Evolutionary conservation across 2,329 filamentous ascomycete species (phyloP).

Genomic region (Hymenoscyphus occultus): DNA sequence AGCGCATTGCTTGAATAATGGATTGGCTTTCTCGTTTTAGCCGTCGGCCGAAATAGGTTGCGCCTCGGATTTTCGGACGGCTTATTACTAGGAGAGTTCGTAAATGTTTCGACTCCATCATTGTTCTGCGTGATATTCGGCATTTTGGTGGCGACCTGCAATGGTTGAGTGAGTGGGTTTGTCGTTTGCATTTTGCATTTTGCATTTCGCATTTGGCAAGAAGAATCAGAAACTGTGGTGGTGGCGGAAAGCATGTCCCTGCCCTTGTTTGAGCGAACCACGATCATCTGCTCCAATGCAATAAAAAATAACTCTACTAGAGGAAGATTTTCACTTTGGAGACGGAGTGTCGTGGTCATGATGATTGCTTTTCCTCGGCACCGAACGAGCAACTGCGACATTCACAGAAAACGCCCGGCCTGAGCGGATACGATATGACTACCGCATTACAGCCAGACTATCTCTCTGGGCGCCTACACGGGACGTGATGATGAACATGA

Average conservation of each 20-base stretch:
- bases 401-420: background rate
- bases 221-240: background rate
- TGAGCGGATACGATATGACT: background rate
- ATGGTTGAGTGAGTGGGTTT: background rate
- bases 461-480: background rate
- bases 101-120: constrained; percentile 4
- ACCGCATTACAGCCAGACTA: background rate
- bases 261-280: background rate
- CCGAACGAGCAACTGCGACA: background rate
- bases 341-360: background rate
- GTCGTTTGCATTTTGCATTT: constrained; percentile 1
- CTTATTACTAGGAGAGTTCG: background rate
- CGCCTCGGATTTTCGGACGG: constrained; percentile 1
- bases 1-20: constrained; percentile 5
- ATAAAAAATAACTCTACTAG: background rate
- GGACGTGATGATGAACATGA: background rate
- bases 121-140: background rate
- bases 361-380: background rate
- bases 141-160: constrained; percentile 2
- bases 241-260: constrained; percentile 3
- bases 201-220: background rate
- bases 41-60: constrained; percentile 14
- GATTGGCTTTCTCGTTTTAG: constrained; percentile 12
- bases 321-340: background rate
- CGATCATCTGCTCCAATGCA: too few relatives aligned